Conservation (phyloP, 2,329 filamentous ascomycete genomes). For the Claviceps spartinae region DNA sequence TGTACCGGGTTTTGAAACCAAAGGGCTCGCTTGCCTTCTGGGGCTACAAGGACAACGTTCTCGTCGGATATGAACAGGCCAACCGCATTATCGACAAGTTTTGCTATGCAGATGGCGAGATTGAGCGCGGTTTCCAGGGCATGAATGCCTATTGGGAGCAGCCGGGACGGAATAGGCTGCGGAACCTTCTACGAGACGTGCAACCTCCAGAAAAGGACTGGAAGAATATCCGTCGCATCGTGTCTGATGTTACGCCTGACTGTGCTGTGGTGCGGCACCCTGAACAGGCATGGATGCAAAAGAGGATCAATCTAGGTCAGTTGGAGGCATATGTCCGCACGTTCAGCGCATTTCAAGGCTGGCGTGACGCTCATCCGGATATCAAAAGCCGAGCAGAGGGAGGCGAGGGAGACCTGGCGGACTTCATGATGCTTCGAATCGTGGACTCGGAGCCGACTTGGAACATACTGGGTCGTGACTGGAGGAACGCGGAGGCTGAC, state of each 20-base stretch:
- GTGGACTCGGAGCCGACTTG: constrained; percentile 38
- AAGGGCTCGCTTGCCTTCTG: constrained; percentile 50
- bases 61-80: constrained; percentile 38
- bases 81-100: constrained; percentile 41
- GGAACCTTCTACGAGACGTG: constrained; percentile 36
- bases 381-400: constrained; percentile 35
- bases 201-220: constrained; percentile 37
- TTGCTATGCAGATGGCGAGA: constrained; percentile 36
- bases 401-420: constrained; percentile 47
- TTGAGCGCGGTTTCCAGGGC: constrained; percentile 27
- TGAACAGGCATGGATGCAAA: constrained; percentile 34
- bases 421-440: constrained; percentile 47
- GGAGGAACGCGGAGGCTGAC: constrained; percentile 40
- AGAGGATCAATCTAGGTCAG: constrained; percentile 39
- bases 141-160: constrained; percentile 50
- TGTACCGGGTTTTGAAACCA: constrained; percentile 36
- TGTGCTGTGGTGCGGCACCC: constrained; percentile 19
- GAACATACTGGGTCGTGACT: constrained; percentile 32
- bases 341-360: constrained; percentile 45
- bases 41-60: constrained; percentile 52
- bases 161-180: constrained; percentile 42
- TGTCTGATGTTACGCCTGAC: constrained; percentile 42
- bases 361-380: constrained; percentile 42
- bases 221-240: constrained; percentile 35
- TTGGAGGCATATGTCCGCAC: constrained; percentile 49